phyloP scores from a whole-genome alignment of 305 asterid genomes.

The Plantago coronopus region DNA sequence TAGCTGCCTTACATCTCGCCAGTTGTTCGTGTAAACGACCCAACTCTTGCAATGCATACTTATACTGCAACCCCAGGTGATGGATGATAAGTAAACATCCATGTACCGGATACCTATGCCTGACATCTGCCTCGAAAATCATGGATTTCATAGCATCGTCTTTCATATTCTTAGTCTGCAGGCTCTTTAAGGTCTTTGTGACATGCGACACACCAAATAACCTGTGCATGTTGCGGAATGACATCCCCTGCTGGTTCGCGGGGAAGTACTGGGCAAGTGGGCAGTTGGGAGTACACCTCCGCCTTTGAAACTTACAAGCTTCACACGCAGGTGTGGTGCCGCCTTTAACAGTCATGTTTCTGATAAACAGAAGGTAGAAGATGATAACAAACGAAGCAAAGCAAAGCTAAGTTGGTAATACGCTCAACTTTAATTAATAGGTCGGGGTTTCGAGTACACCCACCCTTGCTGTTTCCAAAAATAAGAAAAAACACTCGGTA shows the following conservation, averaged over 20 bases:
- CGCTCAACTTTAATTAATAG: too few relatives aligned
- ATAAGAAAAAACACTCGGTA: too few relatives aligned
- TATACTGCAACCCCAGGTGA: conserved; percentile 29
- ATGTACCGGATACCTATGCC: conserved; percentile 38
- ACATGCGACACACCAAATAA: conserved; percentile 57
- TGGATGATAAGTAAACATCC: conserved; percentile 42
- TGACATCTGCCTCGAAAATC: conserved; percentile 58
- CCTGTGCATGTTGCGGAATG: conserved; percentile 57
- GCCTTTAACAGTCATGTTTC: conserved; percentile 42
- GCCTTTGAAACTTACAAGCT: conserved; percentile 65
- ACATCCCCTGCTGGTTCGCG: conserved; percentile 34
- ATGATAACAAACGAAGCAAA: too few relatives aligned
- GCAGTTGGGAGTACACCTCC: conserved; percentile 49
- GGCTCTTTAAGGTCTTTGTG: conserved; percentile 26
- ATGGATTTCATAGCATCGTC: conserved; percentile 70
- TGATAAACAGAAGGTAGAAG: too few relatives aligned
- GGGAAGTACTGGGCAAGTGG: conserved; percentile 67
- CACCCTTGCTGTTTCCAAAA: too few relatives aligned
- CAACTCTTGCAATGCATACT: conserved; percentile 28
- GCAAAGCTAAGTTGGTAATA: too few relatives aligned
- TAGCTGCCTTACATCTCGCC: too few relatives aligned
- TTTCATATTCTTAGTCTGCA: conserved; percentile 21
- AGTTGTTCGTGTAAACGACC: too few relatives aligned
- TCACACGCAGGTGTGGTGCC: conserved; percentile 62
- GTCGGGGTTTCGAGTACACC: too few relatives aligned